phyloP scores from a whole-genome alignment of 768 basidiomycete species.

The Trametes gibbosa region DNA sequence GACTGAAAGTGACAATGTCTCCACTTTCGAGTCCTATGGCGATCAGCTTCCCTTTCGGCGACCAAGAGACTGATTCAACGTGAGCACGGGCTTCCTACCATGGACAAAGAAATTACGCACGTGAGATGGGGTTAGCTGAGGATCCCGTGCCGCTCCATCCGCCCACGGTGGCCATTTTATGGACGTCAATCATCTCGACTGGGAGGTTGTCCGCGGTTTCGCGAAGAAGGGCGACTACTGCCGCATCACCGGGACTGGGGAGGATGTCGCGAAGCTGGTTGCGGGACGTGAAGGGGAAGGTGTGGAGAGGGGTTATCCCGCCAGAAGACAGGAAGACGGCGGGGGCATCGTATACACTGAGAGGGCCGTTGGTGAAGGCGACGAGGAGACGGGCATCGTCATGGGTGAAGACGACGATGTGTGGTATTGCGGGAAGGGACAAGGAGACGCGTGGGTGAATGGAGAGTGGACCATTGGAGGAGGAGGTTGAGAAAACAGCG shows the following conservation, averaged over 20 bases:
- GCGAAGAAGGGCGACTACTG: constrained; percentile 60
- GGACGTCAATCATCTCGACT: constrained; percentile 61
- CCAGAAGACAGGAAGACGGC: constrained; percentile 46
- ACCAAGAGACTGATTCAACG: constrained; percentile 67
- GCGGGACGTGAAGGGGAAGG: constrained; percentile 42
- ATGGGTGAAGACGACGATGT: constrained; percentile 52
- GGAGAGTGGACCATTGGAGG: constrained; percentile 34
- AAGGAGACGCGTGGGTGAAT: constrained; percentile 56
- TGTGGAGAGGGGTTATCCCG: constrained; percentile 38
- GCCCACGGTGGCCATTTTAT: constrained; percentile 42
- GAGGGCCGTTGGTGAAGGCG: constrained; percentile 54
- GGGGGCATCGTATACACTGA: constrained; percentile 58
- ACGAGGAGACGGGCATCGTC: constrained; percentile 61
- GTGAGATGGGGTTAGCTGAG: constrained; percentile 52
- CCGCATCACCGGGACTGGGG: constrained; percentile 64
- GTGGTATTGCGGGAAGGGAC: constrained; percentile 46
- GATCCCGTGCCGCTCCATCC: constrained; percentile 55
- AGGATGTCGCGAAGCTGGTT: constrained; percentile 51
- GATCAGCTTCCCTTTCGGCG: constrained; percentile 82
- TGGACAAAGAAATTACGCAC: constrained; percentile 36
- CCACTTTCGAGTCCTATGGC: constrained; percentile 71
- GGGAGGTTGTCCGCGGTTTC: constrained; percentile 35
- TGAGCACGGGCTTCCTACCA: not conserved
- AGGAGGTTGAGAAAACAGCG: constrained; percentile 44
- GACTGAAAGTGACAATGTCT: constrained; percentile 65